A percentile compares a stretch with the other conserved stretches of the same genome.
phyloP scores from a whole-genome alignment of 1,284 basidiomycete genomes.

The Athelia psychrophila region DNA sequence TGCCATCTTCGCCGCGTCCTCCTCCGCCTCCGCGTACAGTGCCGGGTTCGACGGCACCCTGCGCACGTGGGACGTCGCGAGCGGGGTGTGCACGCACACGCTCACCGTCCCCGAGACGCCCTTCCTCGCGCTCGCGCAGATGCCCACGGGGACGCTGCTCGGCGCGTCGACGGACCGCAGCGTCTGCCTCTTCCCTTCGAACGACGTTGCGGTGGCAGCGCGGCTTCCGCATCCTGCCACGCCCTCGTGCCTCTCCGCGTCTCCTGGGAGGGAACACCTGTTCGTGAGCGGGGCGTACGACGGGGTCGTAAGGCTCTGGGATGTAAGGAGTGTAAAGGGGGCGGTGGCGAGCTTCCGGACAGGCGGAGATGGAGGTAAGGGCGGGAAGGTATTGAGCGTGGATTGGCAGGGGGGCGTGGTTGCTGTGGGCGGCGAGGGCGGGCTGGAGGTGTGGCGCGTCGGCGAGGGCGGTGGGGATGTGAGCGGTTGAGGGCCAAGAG shows the following conservation, averaged over 20 bases:
- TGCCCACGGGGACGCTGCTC: conserved; percentile 42
- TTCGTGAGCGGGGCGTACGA: conserved; percentile 83
- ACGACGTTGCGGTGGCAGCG: too few relatives aligned
- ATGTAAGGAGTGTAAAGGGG: conserved; percentile 67
- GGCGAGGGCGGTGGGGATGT: conserved; percentile 28
- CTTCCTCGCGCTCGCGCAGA: conserved; percentile 58
- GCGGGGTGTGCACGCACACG: conserved; percentile 62
- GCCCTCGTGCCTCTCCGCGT: conserved; percentile 68
- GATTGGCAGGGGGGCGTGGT: conserved; percentile 78
- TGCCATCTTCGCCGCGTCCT: conserved; percentile 44
- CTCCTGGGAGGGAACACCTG: conserved; percentile 44
- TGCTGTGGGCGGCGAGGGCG: conserved; percentile 81
- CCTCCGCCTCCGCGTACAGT: conserved; percentile 49
- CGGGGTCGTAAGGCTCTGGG: conserved; percentile 84
- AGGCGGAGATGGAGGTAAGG: conserved; percentile 41
- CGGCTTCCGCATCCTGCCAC: conserved; percentile 64
- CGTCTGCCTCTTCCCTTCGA: conserved; percentile 50
- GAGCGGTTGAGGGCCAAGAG: conserved; percentile 4
- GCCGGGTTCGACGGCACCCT: conserved; percentile 79
- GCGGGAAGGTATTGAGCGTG: conserved; percentile 65
- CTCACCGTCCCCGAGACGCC: conserved; percentile 68
- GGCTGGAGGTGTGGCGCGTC: conserved; percentile 77
- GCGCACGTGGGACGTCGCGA: conserved; percentile 69
- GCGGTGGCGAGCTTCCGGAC: conserved; percentile 64
- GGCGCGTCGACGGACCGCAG: conserved; percentile 70